Evolutionary conservation across 2,329 filamentous ascomycete species (phyloP).

Genomic region (Verticillium zaregamsianum): DNA sequence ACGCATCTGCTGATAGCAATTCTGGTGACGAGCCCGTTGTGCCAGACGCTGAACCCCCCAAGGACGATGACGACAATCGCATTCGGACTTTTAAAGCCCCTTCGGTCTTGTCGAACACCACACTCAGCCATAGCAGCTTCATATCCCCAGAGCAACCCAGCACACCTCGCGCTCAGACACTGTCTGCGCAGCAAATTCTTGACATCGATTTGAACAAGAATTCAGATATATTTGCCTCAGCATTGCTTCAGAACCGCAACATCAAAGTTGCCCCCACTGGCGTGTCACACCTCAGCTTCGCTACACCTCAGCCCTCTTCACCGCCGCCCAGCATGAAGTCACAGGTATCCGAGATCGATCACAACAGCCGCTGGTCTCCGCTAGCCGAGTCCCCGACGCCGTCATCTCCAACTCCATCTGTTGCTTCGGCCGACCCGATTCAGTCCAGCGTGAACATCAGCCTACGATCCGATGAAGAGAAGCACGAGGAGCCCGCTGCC

Average conservation of each 20-base stretch:
- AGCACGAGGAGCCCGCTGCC: not conserved
- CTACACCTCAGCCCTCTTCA: not conserved
- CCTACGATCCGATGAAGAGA: not conserved
- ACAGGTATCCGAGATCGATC: not conserved
- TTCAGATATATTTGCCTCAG: constrained; percentile 1
- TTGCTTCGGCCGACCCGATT: not conserved
- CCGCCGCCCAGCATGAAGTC: not conserved
- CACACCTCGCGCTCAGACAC: not conserved
- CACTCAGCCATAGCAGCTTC: not conserved
- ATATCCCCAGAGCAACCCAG: not conserved
- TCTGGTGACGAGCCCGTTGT: not conserved
- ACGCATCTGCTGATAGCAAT: not conserved
- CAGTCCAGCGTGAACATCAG: not conserved
- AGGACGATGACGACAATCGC: not conserved
- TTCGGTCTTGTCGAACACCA: not conserved
- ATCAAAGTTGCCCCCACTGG: not conserved
- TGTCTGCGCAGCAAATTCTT: not conserved
- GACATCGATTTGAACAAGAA: constrained; percentile 1
- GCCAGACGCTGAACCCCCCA: not conserved
- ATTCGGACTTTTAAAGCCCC: not conserved
- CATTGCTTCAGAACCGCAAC: not conserved
- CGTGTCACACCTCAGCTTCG: not conserved
- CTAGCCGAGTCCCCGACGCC: not conserved
- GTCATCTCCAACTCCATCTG: not conserved
- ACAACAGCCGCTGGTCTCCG: not conserved